These are phyloP conservation scores for Clohesyomyces aquaticus DNA, from an alignment of 495 filamentous ascomycete genomes.

Conservation along the genomic window DNA sequence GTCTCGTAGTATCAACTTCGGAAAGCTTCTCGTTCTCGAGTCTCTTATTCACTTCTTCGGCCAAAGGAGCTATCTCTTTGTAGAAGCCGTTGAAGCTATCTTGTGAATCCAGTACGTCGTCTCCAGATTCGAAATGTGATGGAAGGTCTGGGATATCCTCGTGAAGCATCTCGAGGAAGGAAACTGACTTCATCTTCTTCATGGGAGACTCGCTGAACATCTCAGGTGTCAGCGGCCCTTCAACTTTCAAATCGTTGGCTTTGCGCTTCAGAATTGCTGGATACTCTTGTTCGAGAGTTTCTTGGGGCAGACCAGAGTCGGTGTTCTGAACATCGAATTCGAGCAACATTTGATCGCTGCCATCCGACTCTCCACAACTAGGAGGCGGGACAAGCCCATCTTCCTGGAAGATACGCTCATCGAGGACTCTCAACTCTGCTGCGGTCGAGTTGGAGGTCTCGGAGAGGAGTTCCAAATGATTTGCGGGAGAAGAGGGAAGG, in stretches of 20 bases:
- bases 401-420: slow-evolving; percentile 48
- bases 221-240: slow-evolving; percentile 50
- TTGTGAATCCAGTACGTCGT: slow-evolving; percentile 37
- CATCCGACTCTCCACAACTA: slow-evolving; percentile 26
- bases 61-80: slow-evolving; percentile 53
- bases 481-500: slow-evolving; percentile 53
- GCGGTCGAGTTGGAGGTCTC: slow-evolving; percentile 53
- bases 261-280: slow-evolving; percentile 41
- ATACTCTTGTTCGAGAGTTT: slow-evolving; percentile 29
- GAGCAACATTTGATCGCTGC: slow-evolving; percentile 37
- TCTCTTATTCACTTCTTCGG: slow-evolving; percentile 47
- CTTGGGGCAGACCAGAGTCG: slow-evolving; percentile 33
- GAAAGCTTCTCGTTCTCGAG: slow-evolving; percentile 67
- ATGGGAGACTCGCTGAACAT: slow-evolving; percentile 36
- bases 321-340: slow-evolving; percentile 27
- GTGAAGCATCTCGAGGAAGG: slow-evolving; percentile 46
- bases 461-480: slow-evolving; percentile 59
- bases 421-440: slow-evolving; percentile 54
- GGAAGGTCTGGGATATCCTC: slow-evolving; percentile 42
- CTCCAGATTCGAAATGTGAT: slow-evolving; percentile 31
- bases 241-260: slow-evolving; percentile 49
- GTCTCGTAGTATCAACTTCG: slow-evolving; percentile 58
- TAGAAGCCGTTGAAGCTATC: slow-evolving; percentile 50
- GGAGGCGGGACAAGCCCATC: slow-evolving; percentile 41
- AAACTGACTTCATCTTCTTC: slow-evolving; percentile 46